These are phyloP conservation scores for Irpex lacteus DNA, from an alignment of 1,284 basidiomycete genomes.

Conservation along the genomic window DNA sequence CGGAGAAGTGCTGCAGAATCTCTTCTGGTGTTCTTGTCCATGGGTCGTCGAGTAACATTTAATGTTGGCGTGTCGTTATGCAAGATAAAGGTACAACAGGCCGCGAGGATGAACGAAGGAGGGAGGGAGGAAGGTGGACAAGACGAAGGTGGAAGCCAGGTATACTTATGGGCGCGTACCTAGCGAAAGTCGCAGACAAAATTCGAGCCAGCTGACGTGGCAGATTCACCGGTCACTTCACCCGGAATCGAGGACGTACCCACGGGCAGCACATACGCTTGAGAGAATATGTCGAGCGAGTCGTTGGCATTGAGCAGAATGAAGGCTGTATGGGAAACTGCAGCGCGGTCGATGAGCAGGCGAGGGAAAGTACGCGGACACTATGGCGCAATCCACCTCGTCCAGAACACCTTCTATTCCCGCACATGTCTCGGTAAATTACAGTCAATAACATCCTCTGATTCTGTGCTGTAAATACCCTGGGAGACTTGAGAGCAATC, in stretches of 20 bases:
- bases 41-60: slow-evolving; percentile 56
- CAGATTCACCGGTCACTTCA: slow-evolving; percentile 9
- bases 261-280: slow-evolving; percentile 7
- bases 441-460: background rate
- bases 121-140: slow-evolving; percentile 1
- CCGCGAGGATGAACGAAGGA: slow-evolving; percentile 15
- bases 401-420: background rate
- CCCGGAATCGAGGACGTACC: slow-evolving; percentile 4
- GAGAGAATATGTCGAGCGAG: background rate
- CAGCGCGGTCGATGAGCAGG: background rate
- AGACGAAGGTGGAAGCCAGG: background rate
- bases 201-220: slow-evolving; percentile 20
- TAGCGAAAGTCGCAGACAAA: slow-evolving; percentile 5
- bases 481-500: background rate
- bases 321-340: background rate
- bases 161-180: slow-evolving; percentile 5
- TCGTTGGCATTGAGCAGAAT: background rate
- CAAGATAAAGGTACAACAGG: slow-evolving; percentile 9
- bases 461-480: background rate
- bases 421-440: background rate
- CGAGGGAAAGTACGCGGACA: background rate
- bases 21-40: slow-evolving; percentile 69
- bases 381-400: background rate
- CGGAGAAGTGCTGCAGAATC: slow-evolving; percentile 62
- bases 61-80: slow-evolving; percentile 8